phyloP scores from a whole-genome alignment of 805 yeast genomes.

The Candida ortonii region DNA sequence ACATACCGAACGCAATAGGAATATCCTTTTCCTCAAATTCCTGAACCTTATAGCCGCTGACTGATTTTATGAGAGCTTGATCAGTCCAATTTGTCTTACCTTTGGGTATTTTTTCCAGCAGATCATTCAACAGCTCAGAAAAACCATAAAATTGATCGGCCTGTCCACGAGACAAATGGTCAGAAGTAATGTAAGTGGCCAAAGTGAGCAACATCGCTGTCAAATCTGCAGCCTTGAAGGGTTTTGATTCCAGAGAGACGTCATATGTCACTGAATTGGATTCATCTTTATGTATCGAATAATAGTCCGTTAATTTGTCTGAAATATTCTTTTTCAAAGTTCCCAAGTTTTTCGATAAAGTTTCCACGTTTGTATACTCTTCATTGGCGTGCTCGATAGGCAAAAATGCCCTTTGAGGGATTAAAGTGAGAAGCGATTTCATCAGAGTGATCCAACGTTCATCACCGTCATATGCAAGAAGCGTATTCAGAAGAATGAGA shows the following conservation, averaged over 20 bases:
- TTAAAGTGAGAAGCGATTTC: conserved; percentile 43
- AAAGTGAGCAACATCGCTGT: conserved; percentile 39
- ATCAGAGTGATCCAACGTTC: conserved; percentile 40
- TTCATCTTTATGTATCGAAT: conserved; percentile 9
- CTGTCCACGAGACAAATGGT: conserved; percentile 13
- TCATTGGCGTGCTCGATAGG: conserved; percentile 46
- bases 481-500: conserved; percentile 50
- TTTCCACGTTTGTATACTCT: conserved; percentile 7
- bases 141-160: conserved; percentile 29
- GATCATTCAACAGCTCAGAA: conserved; percentile 34
- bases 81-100: conserved; percentile 32
- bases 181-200: conserved; percentile 24
- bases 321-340: conserved; percentile 13
- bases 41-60: conserved; percentile 26
- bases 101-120: conserved; percentile 47
- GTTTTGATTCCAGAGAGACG: conserved; percentile 13
- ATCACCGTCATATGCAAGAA: conserved; percentile 32
- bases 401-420: conserved; percentile 63
- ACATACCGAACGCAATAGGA: conserved; percentile 41
- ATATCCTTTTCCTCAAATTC: conserved; percentile 15
- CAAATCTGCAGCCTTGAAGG: conserved; percentile 38
- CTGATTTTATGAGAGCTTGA: conserved; percentile 21
- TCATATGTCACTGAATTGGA: conserved; percentile 2
- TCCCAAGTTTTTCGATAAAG: conserved; percentile 8
- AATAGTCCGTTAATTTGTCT: conserved; percentile 18